Percentiles rank a stretch among this genome's conserved stretches.
Evolutionary conservation across 2,329 filamentous ascomycete species (phyloP).

Genomic region (Rutstroemia sp.): DNA sequence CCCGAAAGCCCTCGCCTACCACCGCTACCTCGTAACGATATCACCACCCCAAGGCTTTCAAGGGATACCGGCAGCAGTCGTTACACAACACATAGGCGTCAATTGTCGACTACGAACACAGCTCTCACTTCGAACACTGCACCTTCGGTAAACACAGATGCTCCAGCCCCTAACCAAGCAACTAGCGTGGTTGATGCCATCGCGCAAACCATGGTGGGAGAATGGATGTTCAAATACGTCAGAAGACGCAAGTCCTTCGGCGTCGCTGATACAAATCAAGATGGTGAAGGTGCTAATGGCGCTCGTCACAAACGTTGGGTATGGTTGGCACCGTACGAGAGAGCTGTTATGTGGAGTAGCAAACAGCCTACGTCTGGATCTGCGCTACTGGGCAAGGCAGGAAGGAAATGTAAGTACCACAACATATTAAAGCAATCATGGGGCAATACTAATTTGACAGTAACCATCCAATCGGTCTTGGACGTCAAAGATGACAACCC

Average conservation of each 20-base stretch:
- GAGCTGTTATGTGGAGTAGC: slow-evolving; percentile 95
- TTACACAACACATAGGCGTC: slow-evolving; percentile 44
- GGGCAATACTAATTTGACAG: slow-evolving; percentile 40
- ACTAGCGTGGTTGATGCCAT: slow-evolving; percentile 91
- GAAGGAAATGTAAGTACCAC: slow-evolving; percentile 73
- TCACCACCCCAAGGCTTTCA: slow-evolving; percentile 48
- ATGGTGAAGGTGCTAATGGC: slow-evolving; percentile 59
- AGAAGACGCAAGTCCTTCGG: slow-evolving; percentile 86
- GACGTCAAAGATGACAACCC: slow-evolving; percentile 95
- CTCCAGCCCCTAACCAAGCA: slow-evolving; percentile 44
- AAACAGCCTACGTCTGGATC: slow-evolving; percentile 87
- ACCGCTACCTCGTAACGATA: slow-evolving; percentile 65
- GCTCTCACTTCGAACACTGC: slow-evolving; percentile 25
- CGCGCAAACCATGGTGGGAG: slow-evolving; percentile 95
- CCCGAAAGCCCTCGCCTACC: slow-evolving; percentile 66
- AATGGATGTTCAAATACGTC: slow-evolving; percentile 94
- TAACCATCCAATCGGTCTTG: slow-evolving; percentile 89
- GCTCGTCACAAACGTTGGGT: slow-evolving; percentile 94
- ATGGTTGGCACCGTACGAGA: slow-evolving; percentile 94
- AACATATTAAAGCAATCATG: too few relatives aligned
- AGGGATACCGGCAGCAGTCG: slow-evolving; percentile 34
- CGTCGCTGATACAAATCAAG: slow-evolving; percentile 58
- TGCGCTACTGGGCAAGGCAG: slow-evolving; percentile 87
- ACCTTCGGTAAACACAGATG: neutral
- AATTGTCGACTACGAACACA: slow-evolving; percentile 54